These are phyloP conservation scores for Candida albicans DNA, from an alignment of 1,139 yeast species.

Conservation along the genomic window DNA sequence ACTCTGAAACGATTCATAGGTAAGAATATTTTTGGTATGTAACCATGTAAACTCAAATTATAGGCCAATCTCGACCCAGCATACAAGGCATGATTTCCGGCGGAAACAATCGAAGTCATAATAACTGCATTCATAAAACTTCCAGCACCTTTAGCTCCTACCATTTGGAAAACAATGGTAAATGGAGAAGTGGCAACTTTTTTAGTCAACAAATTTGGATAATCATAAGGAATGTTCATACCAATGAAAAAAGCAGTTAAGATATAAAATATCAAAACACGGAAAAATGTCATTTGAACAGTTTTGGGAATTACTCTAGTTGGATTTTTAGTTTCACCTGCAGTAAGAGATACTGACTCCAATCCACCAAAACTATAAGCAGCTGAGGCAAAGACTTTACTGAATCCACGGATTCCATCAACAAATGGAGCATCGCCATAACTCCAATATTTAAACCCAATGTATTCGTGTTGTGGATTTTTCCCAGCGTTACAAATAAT, in stretches of 20 bases:
- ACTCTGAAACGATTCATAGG: conserved; percentile 34
- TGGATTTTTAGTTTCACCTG: conserved; percentile 67
- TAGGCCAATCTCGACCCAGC: conserved; percentile 47
- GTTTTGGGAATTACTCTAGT: conserved; percentile 56
- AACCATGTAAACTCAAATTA: conserved; percentile 43
- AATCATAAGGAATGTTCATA: conserved; percentile 44
- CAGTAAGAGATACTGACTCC: conserved; percentile 63
- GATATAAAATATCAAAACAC: conserved; percentile 40
- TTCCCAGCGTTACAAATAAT: conserved; percentile 39
- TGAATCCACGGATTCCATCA: conserved; percentile 41
- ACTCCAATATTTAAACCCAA: conserved; percentile 42
- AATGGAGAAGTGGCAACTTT: conserved; percentile 60
- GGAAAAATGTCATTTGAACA: conserved; percentile 58
- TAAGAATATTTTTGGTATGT: conserved; percentile 38
- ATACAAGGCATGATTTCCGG: conserved; percentile 46
- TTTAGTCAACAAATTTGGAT: conserved; percentile 39
- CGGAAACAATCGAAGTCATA: conserved; percentile 45
- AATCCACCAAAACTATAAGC: conserved; percentile 71
- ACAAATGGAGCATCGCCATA: conserved; percentile 44
- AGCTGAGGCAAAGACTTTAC: conserved; percentile 49
- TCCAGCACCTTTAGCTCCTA: conserved; percentile 46
- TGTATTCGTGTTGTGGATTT: conserved; percentile 33
- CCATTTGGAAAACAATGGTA: conserved; percentile 60
- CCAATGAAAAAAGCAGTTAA: conserved; percentile 47
- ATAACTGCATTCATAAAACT: conserved; percentile 48